Base-by-base conservation (phyloP, 2,329 filamentous ascomycete species). In the Rhytidhysteron rufulum region DNA sequence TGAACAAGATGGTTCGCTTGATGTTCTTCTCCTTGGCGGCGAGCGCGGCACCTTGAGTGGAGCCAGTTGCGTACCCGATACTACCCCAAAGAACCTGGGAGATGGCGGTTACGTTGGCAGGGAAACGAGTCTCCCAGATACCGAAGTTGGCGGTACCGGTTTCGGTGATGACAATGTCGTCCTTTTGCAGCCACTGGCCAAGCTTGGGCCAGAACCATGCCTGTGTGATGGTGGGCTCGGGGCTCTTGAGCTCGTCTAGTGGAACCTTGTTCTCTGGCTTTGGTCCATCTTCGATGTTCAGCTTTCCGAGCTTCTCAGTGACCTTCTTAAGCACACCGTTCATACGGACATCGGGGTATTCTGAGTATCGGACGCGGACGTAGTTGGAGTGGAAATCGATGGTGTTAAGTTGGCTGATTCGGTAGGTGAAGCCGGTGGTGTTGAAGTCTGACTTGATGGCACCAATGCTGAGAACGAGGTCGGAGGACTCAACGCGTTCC, bases 141-240 rank as follows among this genome's bases (percentile, higher is more conserved):
- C 89, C 89, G 62, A 94, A 91, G 68, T 89, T 91, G 42, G 88
- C 75, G 0, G 89, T 95, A 29, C 88, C 89, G 2, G 88, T 95
- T 63, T 94, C 89, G 0, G 88, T 91, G 37, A 95, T 78, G 40
- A 95, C 72, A 41, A 94, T 79, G 55, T 95, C 89, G 33, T 82
- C 74, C 39, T 82, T 72, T 39, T 77, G 73, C 8, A 95, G 69
- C 73, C 85, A 94, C 46, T 82, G 74, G 27, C 85, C 83, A 13
- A 93, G 71, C 29, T 77, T 78, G 1, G 85, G 85, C 87, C 88
- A 95, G 62, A 95, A 77, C 73, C 78, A 88, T 13, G 76, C 75
- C 60, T 89, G 85, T 8, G 76, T 83, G 58, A 89, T 86, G 31
- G 65, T 58, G 34, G 62, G 48, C 15, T 62, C 55, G 5, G 53